phyloP scores from a whole-genome alignment of 1,284 basidiomycete species.

The Papiliotrema terrestris region DNA sequence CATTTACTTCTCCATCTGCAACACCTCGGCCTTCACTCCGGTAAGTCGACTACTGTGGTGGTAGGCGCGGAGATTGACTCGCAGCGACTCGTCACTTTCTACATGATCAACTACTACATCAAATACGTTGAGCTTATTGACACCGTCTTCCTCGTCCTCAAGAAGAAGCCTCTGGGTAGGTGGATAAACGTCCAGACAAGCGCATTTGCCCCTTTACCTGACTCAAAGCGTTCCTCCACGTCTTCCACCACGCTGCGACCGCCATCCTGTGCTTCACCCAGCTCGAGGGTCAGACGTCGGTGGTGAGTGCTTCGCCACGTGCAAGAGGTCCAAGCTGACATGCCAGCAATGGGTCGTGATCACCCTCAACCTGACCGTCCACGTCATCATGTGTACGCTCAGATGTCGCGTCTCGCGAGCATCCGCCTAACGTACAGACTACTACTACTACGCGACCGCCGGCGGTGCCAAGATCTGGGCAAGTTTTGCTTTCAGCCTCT shows the following conservation, averaged over 20 bases:
- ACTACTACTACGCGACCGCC: slow-evolving; percentile 96
- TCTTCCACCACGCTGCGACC: slow-evolving; percentile 99
- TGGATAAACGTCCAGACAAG: slow-evolving; percentile 6
- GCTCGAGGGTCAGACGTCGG: slow-evolving; percentile 84
- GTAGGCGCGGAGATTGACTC: neutral
- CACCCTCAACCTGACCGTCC: slow-evolving; percentile 84
- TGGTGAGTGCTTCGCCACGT: slow-evolving; percentile 54
- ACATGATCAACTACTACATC: slow-evolving; percentile 98
- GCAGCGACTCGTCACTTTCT: slow-evolving; percentile 82
- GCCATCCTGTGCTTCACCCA: slow-evolving; percentile 92
- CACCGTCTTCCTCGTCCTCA: slow-evolving; percentile 94
- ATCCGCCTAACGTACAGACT: slow-evolving; percentile 58
- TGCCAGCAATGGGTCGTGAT: slow-evolving; percentile 93
- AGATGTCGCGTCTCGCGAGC: no score
- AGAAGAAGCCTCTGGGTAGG: slow-evolving; percentile 93
- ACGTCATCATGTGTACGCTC: slow-evolving; percentile 93
- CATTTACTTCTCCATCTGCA: slow-evolving; percentile 74
- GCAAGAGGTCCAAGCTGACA: neutral
- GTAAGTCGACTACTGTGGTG: slow-evolving; percentile 53
- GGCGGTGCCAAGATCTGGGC: slow-evolving; percentile 95
- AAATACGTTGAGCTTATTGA: slow-evolving; percentile 92
- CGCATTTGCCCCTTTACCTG: neutral
- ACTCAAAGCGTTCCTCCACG: slow-evolving; percentile 81
- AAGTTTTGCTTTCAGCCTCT: slow-evolving; percentile 24
- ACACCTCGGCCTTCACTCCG: slow-evolving; percentile 73